A percentile compares a stretch with the other conserved stretches of the same genome.
Conservation (phyloP, 306 rosid species). For the Lablab purpureus region DNA sequence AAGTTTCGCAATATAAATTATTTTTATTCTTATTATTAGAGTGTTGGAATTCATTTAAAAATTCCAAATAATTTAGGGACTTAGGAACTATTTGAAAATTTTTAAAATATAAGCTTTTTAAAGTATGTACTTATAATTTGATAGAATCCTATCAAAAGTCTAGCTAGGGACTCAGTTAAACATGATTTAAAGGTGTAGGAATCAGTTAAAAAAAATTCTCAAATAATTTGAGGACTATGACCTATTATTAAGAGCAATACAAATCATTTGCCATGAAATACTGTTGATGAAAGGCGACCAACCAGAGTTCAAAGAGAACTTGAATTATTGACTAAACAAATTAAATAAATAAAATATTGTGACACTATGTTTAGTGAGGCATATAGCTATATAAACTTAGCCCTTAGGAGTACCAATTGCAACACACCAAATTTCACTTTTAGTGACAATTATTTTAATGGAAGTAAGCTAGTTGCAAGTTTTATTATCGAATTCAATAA, state of each 20-base stretch:
- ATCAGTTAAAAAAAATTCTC: neutral
- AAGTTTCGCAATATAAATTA: too few relatives aligned
- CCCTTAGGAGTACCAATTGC: conserved; percentile 11
- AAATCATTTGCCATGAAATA: neutral
- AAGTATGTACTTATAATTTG: neutral
- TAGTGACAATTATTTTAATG: neutral
- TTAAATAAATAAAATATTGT: neutral
- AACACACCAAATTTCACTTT: neutral
- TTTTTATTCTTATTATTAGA: neutral
- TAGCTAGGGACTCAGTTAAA: neutral
- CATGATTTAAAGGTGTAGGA: neutral
- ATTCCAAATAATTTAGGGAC: neutral
- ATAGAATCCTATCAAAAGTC: neutral
- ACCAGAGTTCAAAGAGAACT: conserved; percentile 12
- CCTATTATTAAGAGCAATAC: neutral
- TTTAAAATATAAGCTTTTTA: neutral
- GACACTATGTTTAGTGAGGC: neutral
- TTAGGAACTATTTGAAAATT: neutral
- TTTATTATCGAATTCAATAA: too few relatives aligned
- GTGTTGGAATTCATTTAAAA: neutral
- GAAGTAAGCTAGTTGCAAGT: too few relatives aligned
- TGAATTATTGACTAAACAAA: conserved; percentile 15
- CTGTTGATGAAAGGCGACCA: neutral
- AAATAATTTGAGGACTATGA: neutral
- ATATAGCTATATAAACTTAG: neutral